Conservation (phyloP, 148 eudicot species). For the Amaranthus palmeri region DNA sequence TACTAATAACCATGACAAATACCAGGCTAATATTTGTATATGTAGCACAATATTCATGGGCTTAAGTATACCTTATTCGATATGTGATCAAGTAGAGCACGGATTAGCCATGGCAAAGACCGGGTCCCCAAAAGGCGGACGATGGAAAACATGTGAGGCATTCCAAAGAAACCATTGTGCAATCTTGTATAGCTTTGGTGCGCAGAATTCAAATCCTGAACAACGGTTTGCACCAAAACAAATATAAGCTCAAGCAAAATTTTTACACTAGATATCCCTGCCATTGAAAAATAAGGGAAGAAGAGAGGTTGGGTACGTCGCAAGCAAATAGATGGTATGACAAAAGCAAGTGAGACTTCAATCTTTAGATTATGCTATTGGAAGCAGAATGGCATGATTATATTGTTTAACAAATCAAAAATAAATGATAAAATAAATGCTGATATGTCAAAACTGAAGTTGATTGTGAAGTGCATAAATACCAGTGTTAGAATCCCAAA, state of each 20-base stretch:
- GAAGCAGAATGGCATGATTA: conserved; percentile 1
- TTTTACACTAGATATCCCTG: not conserved
- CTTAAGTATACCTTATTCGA: conserved; percentile 65
- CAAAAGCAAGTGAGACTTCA: not conserved
- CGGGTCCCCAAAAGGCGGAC: conserved; percentile 81
- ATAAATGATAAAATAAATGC: not conserved
- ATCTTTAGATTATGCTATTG: conserved; percentile 6
- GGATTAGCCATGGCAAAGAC: conserved; percentile 96
- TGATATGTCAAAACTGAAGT: not conserved
- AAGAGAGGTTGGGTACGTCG: not conserved
- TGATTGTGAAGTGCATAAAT: not conserved
- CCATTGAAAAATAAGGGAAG: not conserved
- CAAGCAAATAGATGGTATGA: not conserved
- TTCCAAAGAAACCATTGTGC: conserved; percentile 88
- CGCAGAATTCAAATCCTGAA: conserved; percentile 89
- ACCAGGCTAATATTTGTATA: not conserved
- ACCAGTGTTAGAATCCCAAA: not conserved
- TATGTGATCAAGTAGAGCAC: conserved; percentile 87
- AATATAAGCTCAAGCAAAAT: not conserved
- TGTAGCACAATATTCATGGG: not conserved
- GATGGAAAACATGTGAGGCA: conserved; percentile 78
- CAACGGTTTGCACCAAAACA: not conserved
- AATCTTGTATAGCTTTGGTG: conserved; percentile 93
- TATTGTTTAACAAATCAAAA: not conserved
- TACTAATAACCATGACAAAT: not conserved